Evolutionary conservation across 1,284 basidiomycete species (phyloP), one percentile per base, ranked within the genome.

Genomic region (Ustilago crameri): DNA sequence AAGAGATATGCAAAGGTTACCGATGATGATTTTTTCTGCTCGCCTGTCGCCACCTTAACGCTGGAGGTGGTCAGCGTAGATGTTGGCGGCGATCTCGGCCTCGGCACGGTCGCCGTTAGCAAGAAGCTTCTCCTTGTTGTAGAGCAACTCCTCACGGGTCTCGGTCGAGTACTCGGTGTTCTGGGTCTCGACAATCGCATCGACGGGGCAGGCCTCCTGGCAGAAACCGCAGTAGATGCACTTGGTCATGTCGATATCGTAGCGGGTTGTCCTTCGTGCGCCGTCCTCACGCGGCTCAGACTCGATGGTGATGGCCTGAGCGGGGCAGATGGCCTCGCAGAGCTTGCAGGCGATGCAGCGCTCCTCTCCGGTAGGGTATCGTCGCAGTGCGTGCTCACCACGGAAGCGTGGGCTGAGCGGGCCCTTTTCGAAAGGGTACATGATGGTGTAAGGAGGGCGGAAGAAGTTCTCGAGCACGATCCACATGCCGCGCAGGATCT

Each of bases 271-370:
- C 85, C 93, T 89, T 82, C 96, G 89, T 58, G 94, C 95, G 55
- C 96, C 96, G 83, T 99, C 96, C 84, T 90, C 87, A 75, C 96
- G 90, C 53, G 95, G 90, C 86, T 99, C 96, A 71, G 92, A 94
- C 86, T 99, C 96, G 82, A 99, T 99, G 26, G 96, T 98, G 84
- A 99, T 99, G 18, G 96, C 96, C 85, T 98, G 96, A 24, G 96
- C 96, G 42, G 96, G 95, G 85, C 95, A 99, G 80, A 99, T 98
- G 44, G 96, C 95, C 85, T 99, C 96, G 83, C 96, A 99, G 24
- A 99, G 89, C 85, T 98, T 98, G 87, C 96, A 99, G 38, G 96
- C 70, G 51, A 99, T 99, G 86, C 96, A 99, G 54, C 96, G 90
- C 85, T 99, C 96, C 87, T 99, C 96, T 37, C 96, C 96, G 70